Conservation (phyloP, 352 stramenopile genomes). For the Phytophthora crassamura region DNA sequence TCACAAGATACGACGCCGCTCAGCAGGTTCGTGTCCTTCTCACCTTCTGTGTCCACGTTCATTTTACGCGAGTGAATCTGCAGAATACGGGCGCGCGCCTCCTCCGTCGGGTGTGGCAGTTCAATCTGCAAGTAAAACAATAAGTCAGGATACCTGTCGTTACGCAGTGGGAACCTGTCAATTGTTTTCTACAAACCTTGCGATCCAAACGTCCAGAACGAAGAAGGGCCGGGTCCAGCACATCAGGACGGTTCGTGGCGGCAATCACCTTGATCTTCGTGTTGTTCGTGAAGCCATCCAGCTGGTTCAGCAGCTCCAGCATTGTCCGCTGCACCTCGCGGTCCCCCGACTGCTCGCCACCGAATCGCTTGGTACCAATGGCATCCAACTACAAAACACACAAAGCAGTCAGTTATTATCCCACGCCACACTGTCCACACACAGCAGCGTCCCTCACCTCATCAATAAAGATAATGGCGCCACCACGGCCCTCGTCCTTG, state of each 20-base stretch:
- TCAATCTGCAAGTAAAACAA: slow-evolving; percentile 89
- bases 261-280: slow-evolving; percentile 99
- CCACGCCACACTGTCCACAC: not conserved
- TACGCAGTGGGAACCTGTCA: not conserved
- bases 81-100: slow-evolving; percentile 96
- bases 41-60: slow-evolving; percentile 93
- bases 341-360: slow-evolving; percentile 96
- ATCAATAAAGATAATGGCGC: slow-evolving; percentile 99
- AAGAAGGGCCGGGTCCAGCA: slow-evolving; percentile 97
- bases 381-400: slow-evolving; percentile 90
- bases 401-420: not conserved
- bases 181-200: slow-evolving; percentile 74
- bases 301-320: slow-evolving; percentile 98
- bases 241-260: slow-evolving; percentile 96
- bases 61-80: slow-evolving; percentile 98
- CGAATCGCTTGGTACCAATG: slow-evolving; percentile 99
- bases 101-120: slow-evolving; percentile 97
- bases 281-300: slow-evolving; percentile 98
- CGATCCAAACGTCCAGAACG: slow-evolving; percentile 93
- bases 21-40: not conserved
- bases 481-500: slow-evolving; percentile 88
- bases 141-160: not conserved
- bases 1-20: not conserved
- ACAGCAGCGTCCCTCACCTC: slow-evolving; percentile 63
- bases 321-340: slow-evolving; percentile 99